These are phyloP conservation scores for Neopestalotiopsis sp. DNA, from an alignment of 2,329 filamentous ascomycete species.

Conservation along the genomic window DNA sequence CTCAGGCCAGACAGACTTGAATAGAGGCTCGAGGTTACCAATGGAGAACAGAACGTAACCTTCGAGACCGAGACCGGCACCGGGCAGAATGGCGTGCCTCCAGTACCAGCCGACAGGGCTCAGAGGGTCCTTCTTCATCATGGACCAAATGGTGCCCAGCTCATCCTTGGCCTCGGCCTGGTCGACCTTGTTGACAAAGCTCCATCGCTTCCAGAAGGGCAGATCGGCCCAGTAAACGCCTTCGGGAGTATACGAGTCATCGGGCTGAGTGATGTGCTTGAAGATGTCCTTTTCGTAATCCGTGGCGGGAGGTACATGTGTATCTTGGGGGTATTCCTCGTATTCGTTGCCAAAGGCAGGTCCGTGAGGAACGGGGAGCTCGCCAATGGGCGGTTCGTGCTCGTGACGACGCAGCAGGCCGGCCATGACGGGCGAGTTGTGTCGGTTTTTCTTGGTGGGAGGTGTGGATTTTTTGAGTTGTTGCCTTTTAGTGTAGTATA, in stretches of 20 bases:
- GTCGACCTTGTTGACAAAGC: constrained; percentile 79
- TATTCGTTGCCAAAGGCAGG: constrained; percentile 54
- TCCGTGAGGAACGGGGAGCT: constrained; percentile 61
- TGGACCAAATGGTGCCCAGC: constrained; percentile 68
- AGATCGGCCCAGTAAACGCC: constrained; percentile 95
- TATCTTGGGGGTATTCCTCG: constrained; percentile 47
- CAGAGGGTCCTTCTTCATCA: constrained; percentile 87
- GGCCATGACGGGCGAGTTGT: neutral
- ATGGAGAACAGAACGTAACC: constrained; percentile 98
- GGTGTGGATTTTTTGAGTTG: neutral
- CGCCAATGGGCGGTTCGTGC: constrained; percentile 51
- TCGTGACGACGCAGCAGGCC: constrained; percentile 39
- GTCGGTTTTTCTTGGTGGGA: neutral
- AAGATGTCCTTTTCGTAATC: constrained; percentile 68
- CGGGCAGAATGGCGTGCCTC: constrained; percentile 88
- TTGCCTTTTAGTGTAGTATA: neutral
- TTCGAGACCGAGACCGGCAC: constrained; percentile 89
- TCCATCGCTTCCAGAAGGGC: constrained; percentile 68
- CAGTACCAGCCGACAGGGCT: constrained; percentile 87
- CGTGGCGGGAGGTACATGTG: constrained; percentile 42
- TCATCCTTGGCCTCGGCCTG: constrained; percentile 72
- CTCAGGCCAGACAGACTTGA: constrained; percentile 72
- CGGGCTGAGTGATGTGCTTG: constrained; percentile 80
- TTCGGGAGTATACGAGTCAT: constrained; percentile 82
- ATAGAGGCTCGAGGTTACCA: constrained; percentile 86